Evolutionary conservation across 1,139 yeast species (phyloP).

Genomic region (Candida sojae): DNA sequence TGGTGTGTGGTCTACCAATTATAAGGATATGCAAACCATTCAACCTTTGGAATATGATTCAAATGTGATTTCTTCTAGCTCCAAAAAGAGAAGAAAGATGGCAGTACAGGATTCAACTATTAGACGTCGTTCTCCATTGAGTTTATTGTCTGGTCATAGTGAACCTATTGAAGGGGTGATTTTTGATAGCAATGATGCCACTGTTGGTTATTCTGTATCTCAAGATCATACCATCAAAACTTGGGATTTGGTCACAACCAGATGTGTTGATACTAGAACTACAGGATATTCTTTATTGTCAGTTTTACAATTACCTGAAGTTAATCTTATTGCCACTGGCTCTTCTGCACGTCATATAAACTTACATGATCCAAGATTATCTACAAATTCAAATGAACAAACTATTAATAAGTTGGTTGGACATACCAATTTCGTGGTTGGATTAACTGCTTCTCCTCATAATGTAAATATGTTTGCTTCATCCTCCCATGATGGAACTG

Average conservation of each 20-base stretch:
- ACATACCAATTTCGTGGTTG: conserved; percentile 88
- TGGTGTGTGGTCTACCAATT: conserved; percentile 86
- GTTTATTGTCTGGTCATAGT: conserved; percentile 75
- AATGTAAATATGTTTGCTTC: conserved; percentile 82
- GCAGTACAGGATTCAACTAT: conserved; percentile 77
- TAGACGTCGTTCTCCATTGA: conserved; percentile 78
- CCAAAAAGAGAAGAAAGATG: conserved; percentile 85
- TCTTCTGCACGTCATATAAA: conserved; percentile 95
- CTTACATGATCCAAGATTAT: conserved; percentile 82
- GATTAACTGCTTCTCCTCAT: conserved; percentile 70
- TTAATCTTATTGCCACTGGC: conserved; percentile 81
- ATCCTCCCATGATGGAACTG: conserved; percentile 94
- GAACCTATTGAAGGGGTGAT: conserved; percentile 86
- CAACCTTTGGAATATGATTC: conserved; percentile 58
- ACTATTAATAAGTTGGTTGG: conserved; percentile 72
- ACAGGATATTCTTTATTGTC: conserved; percentile 88
- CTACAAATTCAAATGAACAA: conserved; percentile 34
- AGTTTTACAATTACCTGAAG: conserved; percentile 62
- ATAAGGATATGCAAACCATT: conserved; percentile 79
- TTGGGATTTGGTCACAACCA: conserved; percentile 88
- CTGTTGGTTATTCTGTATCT: conserved; percentile 91
- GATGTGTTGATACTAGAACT: conserved; percentile 82
- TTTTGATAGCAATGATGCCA: conserved; percentile 68
- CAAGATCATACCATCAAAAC: conserved; percentile 95
- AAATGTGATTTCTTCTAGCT: conserved; percentile 65